These are phyloP conservation scores for Aphanomyces euteiches DNA, from an alignment of 352 stramenopile genomes.

Conservation along the genomic window DNA sequence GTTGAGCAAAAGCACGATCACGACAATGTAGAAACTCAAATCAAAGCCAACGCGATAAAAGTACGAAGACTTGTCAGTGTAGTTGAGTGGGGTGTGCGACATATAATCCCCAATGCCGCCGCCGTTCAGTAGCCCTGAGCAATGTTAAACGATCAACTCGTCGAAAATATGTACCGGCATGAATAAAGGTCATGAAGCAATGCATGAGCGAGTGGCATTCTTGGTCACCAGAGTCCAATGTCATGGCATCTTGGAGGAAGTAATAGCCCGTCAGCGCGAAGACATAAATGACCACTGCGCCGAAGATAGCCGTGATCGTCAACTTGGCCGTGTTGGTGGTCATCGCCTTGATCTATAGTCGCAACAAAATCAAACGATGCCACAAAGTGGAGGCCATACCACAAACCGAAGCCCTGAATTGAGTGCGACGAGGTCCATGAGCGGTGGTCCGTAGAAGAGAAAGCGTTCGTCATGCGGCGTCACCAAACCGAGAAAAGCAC, in stretches of 20 bases:
- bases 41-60: slow-evolving; percentile 30
- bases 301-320: slow-evolving; percentile 24
- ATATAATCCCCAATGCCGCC: slow-evolving; percentile 30
- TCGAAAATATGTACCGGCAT: background rate
- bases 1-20: slow-evolving; percentile 25
- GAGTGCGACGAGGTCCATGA: slow-evolving; percentile 19
- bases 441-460: slow-evolving; percentile 24
- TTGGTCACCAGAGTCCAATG: background rate
- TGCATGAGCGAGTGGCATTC: slow-evolving; percentile 28
- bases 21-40: slow-evolving; percentile 20
- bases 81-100: slow-evolving; percentile 16
- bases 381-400: background rate
- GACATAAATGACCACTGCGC: slow-evolving; percentile 26
- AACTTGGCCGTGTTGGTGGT: slow-evolving; percentile 26
- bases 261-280: slow-evolving; percentile 25
- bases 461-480: background rate
- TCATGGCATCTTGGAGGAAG: slow-evolving; percentile 26
- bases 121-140: slow-evolving; percentile 18
- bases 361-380: background rate
- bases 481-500: slow-evolving; percentile 16
- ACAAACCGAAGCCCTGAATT: slow-evolving; percentile 26
- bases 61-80: slow-evolving; percentile 10
- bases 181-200: slow-evolving; percentile 27
- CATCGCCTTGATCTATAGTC: slow-evolving; percentile 18
- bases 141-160: background rate